phyloP scores from a whole-genome alignment of 1,139 yeast genomes.

The Waltiozyma sp. region DNA sequence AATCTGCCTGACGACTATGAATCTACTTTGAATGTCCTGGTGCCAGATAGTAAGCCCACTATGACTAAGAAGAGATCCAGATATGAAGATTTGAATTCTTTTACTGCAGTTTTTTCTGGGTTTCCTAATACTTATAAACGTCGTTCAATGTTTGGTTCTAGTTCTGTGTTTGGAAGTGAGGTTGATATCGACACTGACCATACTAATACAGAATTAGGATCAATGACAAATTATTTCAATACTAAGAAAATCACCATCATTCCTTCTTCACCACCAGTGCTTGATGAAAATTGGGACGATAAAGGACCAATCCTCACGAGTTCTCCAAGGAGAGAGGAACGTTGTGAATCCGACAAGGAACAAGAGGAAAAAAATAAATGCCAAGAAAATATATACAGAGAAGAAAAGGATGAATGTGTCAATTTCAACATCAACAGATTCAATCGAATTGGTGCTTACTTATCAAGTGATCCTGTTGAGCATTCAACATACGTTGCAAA shows the following conservation, averaged over 20 bases:
- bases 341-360: background rate
- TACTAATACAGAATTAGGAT: no score
- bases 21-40: background rate
- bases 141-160: background rate
- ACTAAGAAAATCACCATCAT: no score
- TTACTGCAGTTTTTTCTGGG: background rate
- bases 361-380: background rate
- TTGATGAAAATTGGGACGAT: no score
- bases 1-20: background rate
- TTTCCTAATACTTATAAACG: background rate
- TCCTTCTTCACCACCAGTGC: no score
- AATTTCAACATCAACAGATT: background rate
- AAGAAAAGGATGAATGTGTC: background rate
- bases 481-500: no score
- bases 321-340: background rate
- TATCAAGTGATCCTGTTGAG: background rate
- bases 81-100: background rate
- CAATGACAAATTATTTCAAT: no score
- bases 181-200: no score
- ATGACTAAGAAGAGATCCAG: background rate
- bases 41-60: background rate
- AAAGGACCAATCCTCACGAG: no score
- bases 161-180: background rate
- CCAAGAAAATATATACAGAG: background rate
- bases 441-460: background rate